A percentile compares a stretch with the other conserved stretches of the same genome.
Conservation (phyloP, 805 yeast genomes). For the Schwanniomyces occidentalis region DNA sequence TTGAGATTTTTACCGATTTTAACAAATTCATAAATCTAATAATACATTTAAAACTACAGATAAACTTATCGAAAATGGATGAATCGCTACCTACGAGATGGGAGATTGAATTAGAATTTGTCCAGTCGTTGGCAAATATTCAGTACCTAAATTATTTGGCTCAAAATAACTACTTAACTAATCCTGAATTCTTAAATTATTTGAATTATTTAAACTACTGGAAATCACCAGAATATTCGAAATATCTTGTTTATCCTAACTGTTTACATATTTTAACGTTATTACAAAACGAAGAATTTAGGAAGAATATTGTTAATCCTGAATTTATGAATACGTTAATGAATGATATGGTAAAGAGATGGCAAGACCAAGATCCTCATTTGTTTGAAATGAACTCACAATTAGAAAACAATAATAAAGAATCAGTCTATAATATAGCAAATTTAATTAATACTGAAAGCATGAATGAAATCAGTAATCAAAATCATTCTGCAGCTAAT, state of each 20-base stretch:
- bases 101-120: slow-evolving; percentile 92
- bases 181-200: slow-evolving; percentile 71
- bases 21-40: too few species aligned
- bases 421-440: neutral
- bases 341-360: slow-evolving; percentile 76
- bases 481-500: slow-evolving; percentile 1
- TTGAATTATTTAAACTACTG: slow-evolving; percentile 83
- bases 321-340: slow-evolving; percentile 58
- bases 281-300: slow-evolving; percentile 51
- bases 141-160: slow-evolving; percentile 86
- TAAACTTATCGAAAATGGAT: slow-evolving; percentile 10
- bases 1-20: too few species aligned
- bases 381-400: slow-evolving; percentile 5
- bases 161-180: slow-evolving; percentile 74
- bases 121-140: slow-evolving; percentile 87
- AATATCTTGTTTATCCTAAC: slow-evolving; percentile 80
- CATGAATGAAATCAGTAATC: neutral
- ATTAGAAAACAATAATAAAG: too few species aligned
- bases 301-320: slow-evolving; percentile 55
- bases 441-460: neutral
- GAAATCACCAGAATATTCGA: slow-evolving; percentile 70
- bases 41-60: too few species aligned
- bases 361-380: slow-evolving; percentile 45
- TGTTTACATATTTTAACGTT: slow-evolving; percentile 78
- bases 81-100: slow-evolving; percentile 67